phyloP scores from a whole-genome alignment of 2,329 filamentous ascomycete species.

The Pseudopyricularia javanii region DNA sequence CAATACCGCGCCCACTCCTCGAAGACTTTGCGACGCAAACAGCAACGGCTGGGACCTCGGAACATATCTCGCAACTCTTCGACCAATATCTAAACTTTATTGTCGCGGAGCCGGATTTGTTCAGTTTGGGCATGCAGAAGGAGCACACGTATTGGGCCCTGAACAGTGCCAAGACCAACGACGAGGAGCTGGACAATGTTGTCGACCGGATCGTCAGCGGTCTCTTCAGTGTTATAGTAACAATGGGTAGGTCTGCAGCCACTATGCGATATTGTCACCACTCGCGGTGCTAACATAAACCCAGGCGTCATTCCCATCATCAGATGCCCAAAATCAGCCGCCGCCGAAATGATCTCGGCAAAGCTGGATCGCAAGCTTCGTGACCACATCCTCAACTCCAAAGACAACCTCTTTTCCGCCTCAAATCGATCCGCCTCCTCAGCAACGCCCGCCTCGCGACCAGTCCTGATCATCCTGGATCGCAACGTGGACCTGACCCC shows the following conservation, averaged over 20 bases:
- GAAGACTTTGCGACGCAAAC: constrained; percentile 92
- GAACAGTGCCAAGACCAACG: constrained; percentile 83
- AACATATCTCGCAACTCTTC: constrained; percentile 82
- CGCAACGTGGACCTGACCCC: constrained; percentile 91
- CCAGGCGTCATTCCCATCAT: constrained; percentile 87
- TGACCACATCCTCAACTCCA: constrained; percentile 94
- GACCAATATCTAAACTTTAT: constrained; percentile 98
- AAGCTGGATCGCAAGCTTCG: constrained; percentile 92
- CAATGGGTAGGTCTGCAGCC: constrained; percentile 57
- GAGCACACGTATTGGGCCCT: constrained; percentile 89
- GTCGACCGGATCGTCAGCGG: constrained; percentile 90
- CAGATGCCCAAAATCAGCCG: constrained; percentile 80
- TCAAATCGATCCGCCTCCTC: constrained; percentile 44
- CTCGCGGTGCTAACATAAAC: constrained; percentile 11
- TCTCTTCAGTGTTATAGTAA: constrained; percentile 96
- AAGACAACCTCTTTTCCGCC: constrained; percentile 84
- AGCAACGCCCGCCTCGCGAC: constrained; percentile 60
- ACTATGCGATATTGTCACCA: neutral
- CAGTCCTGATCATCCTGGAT: constrained; percentile 86
- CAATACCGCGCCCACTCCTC: constrained; percentile 75
- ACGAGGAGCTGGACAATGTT: constrained; percentile 76
- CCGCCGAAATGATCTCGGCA: constrained; percentile 85
- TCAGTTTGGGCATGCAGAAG: constrained; percentile 86
- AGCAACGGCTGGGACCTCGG: constrained; percentile 70
- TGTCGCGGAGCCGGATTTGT: constrained; percentile 88